Conservation (phyloP, 306 rosid species). For the Trifolium fragiferum region DNA sequence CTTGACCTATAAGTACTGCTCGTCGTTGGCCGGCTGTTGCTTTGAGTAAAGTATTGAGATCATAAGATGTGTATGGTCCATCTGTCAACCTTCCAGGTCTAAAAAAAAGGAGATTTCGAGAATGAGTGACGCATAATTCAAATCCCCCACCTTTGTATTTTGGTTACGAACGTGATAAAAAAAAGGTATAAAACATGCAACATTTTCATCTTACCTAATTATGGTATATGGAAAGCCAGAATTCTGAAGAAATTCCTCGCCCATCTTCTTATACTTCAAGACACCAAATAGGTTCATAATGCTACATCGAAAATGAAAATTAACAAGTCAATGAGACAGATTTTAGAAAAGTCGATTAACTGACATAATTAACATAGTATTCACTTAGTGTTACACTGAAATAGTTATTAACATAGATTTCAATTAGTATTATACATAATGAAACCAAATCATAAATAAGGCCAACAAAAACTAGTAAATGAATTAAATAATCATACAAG, state of each 20-base stretch:
- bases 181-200: background rate
- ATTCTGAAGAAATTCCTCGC: conserved; percentile 80
- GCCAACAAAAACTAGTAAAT: background rate
- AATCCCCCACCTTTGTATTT: conserved; percentile 13
- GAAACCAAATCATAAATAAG: background rate
- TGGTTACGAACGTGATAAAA: conserved; percentile 19
- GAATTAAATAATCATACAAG: background rate
- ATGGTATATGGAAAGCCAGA: conserved; percentile 93
- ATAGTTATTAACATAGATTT: too few relatives aligned
- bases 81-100: conserved; percentile 96
- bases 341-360: conserved; percentile 7
- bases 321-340: conserved; percentile 14
- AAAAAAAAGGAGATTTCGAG: conserved; percentile 32
- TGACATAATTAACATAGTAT: background rate
- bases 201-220: conserved; percentile 66
- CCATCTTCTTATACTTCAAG: conserved; percentile 91
- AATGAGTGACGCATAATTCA: conserved; percentile 5
- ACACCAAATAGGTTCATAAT: conserved; percentile 96
- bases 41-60: conserved; percentile 88
- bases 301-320: conserved; percentile 44
- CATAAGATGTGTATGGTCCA: conserved; percentile 98
- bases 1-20: conserved; percentile 92
- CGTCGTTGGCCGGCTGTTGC: conserved; percentile 94
- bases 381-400: background rate
- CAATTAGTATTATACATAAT: background rate